A percentile compares a stretch with the other conserved stretches of the same genome.
Conservation (phyloP, 2,329 filamentous ascomycete genomes). For the Juglanconis sp. region DNA sequence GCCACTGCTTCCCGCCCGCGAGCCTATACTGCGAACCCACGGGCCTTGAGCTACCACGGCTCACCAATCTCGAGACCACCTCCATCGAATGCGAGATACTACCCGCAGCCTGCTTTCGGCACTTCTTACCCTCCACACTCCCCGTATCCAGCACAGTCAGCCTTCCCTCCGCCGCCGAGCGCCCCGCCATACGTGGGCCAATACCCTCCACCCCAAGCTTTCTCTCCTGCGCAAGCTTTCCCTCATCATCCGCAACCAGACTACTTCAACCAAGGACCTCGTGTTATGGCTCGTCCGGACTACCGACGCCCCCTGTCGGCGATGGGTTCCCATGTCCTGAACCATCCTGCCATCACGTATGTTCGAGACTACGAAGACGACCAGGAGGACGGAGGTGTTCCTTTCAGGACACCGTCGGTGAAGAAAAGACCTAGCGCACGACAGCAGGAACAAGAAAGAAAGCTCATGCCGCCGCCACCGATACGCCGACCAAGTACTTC, state of each 20-base stretch:
- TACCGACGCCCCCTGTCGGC: slow-evolving; percentile 10
- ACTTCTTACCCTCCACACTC: slow-evolving; percentile 26
- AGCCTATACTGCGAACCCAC: slow-evolving; percentile 29
- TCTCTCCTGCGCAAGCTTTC: not conserved
- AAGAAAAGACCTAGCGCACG: slow-evolving; percentile 28
- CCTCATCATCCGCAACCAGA: slow-evolving; percentile 5
- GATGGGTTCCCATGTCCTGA: not conserved
- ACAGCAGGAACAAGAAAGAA: slow-evolving; percentile 42
- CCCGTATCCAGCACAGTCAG: slow-evolving; percentile 26
- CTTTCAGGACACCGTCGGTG: slow-evolving; percentile 41
- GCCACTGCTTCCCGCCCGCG: slow-evolving; percentile 34
- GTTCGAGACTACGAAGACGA: slow-evolving; percentile 34
- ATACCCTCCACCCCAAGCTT: slow-evolving; percentile 12
- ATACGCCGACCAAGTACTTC: slow-evolving; percentile 34
- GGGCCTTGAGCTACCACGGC: slow-evolving; percentile 37
- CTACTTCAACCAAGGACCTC: slow-evolving; percentile 10
- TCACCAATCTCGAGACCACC: slow-evolving; percentile 32
- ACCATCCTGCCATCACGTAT: not conserved
- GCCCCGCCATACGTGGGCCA: slow-evolving; percentile 22
- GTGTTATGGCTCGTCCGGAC: not conserved
- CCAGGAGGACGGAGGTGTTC: slow-evolving; percentile 33
- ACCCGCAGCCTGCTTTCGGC: slow-evolving; percentile 27
- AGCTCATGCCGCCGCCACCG: slow-evolving; percentile 47
- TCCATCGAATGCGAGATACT: slow-evolving; percentile 33
- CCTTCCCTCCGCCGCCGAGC: slow-evolving; percentile 3